A percentile compares a stretch with the other conserved stretches of the same genome.
These are phyloP conservation scores for Phaeodactylum tricornutum DNA, from an alignment of 108 stramenopile genomes.

Conservation along the genomic window DNA sequence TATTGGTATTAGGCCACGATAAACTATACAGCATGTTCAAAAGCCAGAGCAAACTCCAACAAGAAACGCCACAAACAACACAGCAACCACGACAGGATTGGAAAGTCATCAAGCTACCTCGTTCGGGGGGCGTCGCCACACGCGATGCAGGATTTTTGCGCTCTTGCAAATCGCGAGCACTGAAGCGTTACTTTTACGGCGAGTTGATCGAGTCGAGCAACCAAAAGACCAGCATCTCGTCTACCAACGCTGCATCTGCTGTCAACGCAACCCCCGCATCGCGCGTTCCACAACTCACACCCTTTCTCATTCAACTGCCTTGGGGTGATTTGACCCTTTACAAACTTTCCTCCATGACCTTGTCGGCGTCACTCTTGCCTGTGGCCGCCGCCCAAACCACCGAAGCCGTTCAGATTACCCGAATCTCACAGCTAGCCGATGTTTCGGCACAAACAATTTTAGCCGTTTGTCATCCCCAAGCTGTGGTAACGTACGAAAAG, in stretches of 20 bases:
- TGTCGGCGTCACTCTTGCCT: constrained; percentile 67
- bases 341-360: constrained; percentile 53
- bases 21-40: constrained; percentile 76
- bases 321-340: constrained; percentile 49
- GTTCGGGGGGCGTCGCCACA: constrained; percentile 72
- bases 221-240: not conserved
- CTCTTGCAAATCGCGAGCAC: constrained; percentile 36
- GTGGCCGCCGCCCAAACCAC: constrained; percentile 74
- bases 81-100: too few species aligned
- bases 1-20: constrained; percentile 82
- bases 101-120: constrained; percentile 78
- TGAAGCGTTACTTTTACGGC: constrained; percentile 82
- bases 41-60: constrained; percentile 9
- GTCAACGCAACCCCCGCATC: constrained; percentile 10
- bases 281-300: constrained; percentile 59
- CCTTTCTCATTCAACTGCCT: constrained; percentile 51
- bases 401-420: constrained; percentile 57
- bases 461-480: constrained; percentile 79
- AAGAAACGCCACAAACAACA: not conserved
- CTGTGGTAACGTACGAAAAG: constrained; percentile 49
- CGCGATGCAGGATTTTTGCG: constrained; percentile 55
- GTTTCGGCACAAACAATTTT: constrained; percentile 38
- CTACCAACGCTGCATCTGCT: constrained; percentile 1
- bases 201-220: constrained; percentile 19
- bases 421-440: constrained; percentile 20